A percentile compares a stretch with the other conserved stretches of the same genome.
phyloP scores from a whole-genome alignment of 306 rosid genomes.

The Inga oerstediana region DNA sequence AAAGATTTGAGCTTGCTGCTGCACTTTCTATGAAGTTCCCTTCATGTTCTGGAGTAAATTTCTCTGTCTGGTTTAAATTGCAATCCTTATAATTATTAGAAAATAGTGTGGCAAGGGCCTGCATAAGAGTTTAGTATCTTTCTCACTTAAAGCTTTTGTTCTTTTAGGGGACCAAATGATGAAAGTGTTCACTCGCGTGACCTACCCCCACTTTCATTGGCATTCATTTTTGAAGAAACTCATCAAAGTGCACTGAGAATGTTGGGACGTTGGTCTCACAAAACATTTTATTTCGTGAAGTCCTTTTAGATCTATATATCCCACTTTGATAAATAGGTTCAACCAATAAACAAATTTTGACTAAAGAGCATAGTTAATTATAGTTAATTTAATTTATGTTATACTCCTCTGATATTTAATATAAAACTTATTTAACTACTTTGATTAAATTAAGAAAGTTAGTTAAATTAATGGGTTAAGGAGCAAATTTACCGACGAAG shows the following conservation, averaged over 20 bases:
- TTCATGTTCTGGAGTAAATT: slow-evolving; percentile 1
- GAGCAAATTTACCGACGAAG: too few relatives aligned
- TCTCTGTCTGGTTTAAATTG: neutral
- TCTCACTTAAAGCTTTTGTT: neutral
- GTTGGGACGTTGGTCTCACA: slow-evolving; percentile 16
- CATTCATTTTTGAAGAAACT: slow-evolving; percentile 4
- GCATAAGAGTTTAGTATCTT: neutral
- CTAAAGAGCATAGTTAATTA: neutral
- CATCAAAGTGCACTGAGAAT: neutral
- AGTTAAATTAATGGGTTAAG: too few relatives aligned
- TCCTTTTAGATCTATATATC: neutral
- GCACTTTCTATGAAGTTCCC: neutral
- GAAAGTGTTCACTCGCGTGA: slow-evolving; percentile 28
- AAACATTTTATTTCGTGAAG: neutral
- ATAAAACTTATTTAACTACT: too few relatives aligned
- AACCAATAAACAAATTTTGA: neutral
- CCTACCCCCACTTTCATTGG: slow-evolving; percentile 52
- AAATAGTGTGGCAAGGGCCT: neutral
- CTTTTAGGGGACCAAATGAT: slow-evolving; percentile 24
- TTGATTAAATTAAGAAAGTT: too few relatives aligned
- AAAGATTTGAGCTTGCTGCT: neutral
- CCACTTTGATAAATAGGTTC: neutral
- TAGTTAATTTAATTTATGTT: neutral
- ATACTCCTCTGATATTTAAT: too few relatives aligned
- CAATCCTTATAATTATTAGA: neutral